These are phyloP conservation scores for Penicillium digitatum DNA, from an alignment of 2,329 filamentous ascomycete genomes.

Conservation along the genomic window DNA sequence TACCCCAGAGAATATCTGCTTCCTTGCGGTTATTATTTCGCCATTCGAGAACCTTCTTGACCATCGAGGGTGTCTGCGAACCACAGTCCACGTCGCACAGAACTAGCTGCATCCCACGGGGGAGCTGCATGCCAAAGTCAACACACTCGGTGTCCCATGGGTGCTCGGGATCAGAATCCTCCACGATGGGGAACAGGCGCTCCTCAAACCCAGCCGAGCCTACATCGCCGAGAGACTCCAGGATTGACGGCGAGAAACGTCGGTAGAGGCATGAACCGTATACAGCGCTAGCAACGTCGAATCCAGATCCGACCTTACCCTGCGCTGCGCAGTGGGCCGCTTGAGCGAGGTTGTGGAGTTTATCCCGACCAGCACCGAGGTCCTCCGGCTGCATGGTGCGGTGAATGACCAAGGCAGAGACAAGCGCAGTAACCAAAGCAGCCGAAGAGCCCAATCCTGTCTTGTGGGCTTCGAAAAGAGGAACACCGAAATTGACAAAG, in stretches of 20 bases:
- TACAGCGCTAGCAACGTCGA: slow-evolving; percentile 89
- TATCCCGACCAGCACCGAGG: slow-evolving; percentile 51
- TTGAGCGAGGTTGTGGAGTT: slow-evolving; percentile 89
- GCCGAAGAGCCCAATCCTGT: slow-evolving; percentile 94
- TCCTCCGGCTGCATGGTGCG: slow-evolving; percentile 44
- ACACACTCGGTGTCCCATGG: slow-evolving; percentile 77
- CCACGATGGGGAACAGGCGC: slow-evolving; percentile 62
- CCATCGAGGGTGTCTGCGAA: slow-evolving; percentile 90
- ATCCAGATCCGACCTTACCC: slow-evolving; percentile 92
- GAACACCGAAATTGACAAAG: slow-evolving; percentile 75
- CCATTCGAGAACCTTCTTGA: slow-evolving; percentile 86
- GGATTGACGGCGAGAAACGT: slow-evolving; percentile 79
- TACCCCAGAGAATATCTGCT: slow-evolving; percentile 69
- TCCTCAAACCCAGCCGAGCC: slow-evolving; percentile 64
- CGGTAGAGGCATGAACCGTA: slow-evolving; percentile 88
- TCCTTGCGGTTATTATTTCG: slow-evolving; percentile 59
- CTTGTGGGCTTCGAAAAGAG: slow-evolving; percentile 78
- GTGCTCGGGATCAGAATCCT: slow-evolving; percentile 49
- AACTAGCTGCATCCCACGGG: slow-evolving; percentile 68
- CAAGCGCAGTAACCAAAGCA: slow-evolving; percentile 83
- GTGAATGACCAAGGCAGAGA: slow-evolving; percentile 48
- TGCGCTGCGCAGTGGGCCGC: slow-evolving; percentile 92
- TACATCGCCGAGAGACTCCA: slow-evolving; percentile 64
- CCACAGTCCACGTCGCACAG: slow-evolving; percentile 98
- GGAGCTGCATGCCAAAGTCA: slow-evolving; percentile 67